Percentiles rank a stretch among this genome's conserved stretches.
phyloP scores from a whole-genome alignment of 768 basidiomycete genomes.

The Coprinopsis marcescibilis region DNA sequence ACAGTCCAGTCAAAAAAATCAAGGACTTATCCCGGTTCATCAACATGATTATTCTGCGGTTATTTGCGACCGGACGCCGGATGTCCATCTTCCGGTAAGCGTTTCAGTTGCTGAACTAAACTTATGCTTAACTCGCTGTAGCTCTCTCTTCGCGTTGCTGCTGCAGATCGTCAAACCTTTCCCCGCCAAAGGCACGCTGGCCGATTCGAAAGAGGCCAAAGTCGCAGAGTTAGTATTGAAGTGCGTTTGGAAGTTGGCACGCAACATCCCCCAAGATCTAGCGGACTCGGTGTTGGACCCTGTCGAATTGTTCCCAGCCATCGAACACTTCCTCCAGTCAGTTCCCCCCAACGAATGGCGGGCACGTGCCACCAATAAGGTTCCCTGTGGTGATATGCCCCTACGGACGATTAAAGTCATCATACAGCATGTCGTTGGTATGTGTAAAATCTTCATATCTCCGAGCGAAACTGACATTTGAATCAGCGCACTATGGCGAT shows the following conservation, averaged over 20 bases:
- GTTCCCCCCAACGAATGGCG: constrained; percentile 97
- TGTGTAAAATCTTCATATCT: constrained; percentile 27
- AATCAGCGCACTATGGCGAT: constrained; percentile 74
- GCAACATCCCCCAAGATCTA: constrained; percentile 91
- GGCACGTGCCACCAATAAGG: constrained; percentile 79
- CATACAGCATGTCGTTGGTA: constrained; percentile 93
- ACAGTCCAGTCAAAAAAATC: constrained; percentile 73
- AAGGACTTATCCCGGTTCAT: constrained; percentile 95
- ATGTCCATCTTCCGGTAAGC: constrained; percentile 88
- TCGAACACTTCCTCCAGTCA: constrained; percentile 91
- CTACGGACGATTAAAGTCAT: constrained; percentile 96
- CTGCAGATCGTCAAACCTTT: constrained; percentile 82
- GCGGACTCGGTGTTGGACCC: constrained; percentile 75
- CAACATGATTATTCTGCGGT: constrained; percentile 94
- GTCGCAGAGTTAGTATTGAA: constrained; percentile 92
- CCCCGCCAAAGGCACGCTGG: constrained; percentile 61
- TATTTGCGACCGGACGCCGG: constrained; percentile 85
- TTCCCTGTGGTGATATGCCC: constrained; percentile 98
- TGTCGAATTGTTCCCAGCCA: constrained; percentile 82
- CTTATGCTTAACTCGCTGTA: constrained; percentile 19
- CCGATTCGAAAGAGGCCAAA: constrained; percentile 77
- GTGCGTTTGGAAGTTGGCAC: constrained; percentile 96
- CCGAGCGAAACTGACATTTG: background rate
- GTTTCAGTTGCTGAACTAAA: constrained; percentile 1
- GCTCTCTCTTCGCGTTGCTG: constrained; percentile 76